Evolutionary conservation across 768 basidiomycete species (phyloP), one percentile per base, ranked within the genome.

Genomic region (Rhizopogon sp.): DNA sequence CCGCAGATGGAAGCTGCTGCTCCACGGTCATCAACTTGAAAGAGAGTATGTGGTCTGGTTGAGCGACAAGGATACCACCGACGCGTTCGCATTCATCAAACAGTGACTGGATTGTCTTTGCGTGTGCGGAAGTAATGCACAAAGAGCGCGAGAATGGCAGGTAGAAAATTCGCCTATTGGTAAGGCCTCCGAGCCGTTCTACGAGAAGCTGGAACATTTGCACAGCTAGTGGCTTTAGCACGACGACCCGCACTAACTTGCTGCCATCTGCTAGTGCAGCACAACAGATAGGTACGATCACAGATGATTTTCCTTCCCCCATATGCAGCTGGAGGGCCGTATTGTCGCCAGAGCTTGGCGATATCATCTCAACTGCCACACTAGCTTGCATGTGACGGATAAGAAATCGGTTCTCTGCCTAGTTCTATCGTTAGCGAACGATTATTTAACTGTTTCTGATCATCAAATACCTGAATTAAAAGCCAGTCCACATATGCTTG

Each of bases 31-130:
- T 71, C 43, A 81, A 66, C 58, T 72, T 20, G 20, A 20, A 20
- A 20, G 20, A 20, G 20, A 20, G 20, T 20, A 20, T 20, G 20
- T 20, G 20, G 43, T 81, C 78, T 0, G 79, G 80, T 54, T 81
- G 79, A 14, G 68, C 64, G 3, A 82, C 64, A 2, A 79, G 61
- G 11, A 82, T 59, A 0, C 79, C 80, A 11, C 69, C 62, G 41
- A 61, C 63, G 0, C 50, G 53, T 55, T 61, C 65, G 56, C 80
- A 82, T 41, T 70, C 57, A 14, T 9, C 14, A 31, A 65, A 20
- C 16, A 43, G 46, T 3, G 52, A 57, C 58, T 14, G 53, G 5
- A 58, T 55, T 25, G 33, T 39, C 31, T 14, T 9, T 1, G 54
- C 44, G 62, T 57, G 54, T 65, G 70, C 14, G 73, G 53, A n/a